phyloP scores from a whole-genome alignment of 192 early-diverging fungal species.

The Diversispora epigaea region DNA sequence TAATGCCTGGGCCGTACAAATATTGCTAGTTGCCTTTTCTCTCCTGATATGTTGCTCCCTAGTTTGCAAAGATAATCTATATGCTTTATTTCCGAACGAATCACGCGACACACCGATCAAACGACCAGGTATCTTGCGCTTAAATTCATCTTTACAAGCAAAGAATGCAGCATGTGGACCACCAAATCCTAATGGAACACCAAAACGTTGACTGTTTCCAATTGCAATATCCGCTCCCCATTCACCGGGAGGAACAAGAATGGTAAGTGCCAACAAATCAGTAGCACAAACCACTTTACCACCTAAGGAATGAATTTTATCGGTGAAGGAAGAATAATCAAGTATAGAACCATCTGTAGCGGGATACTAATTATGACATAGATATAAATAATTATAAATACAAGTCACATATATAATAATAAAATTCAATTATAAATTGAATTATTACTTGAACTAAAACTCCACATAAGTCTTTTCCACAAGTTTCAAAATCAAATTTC shows the following conservation, averaged over 20 bases:
- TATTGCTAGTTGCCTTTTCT: slow-evolving; percentile 98
- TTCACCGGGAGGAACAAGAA: slow-evolving; percentile 91
- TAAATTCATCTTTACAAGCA: slow-evolving; percentile 86
- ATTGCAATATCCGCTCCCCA: slow-evolving; percentile 98
- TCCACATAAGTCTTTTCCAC: slow-evolving; percentile 82
- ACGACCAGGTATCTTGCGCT: slow-evolving; percentile 95
- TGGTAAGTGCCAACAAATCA: slow-evolving; percentile 87
- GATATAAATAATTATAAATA: background rate
- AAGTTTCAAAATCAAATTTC: slow-evolving; percentile 70
- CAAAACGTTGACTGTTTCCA: slow-evolving; percentile 97
- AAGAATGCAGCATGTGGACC: slow-evolving; percentile 99
- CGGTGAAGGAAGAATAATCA: slow-evolving; percentile 79
- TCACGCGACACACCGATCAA: slow-evolving; percentile 97
- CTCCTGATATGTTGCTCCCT: slow-evolving; percentile 99
- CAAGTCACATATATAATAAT: slow-evolving; percentile 31
- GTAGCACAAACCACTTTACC: slow-evolving; percentile 91
- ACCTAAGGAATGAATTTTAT: slow-evolving; percentile 74
- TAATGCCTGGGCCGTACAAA: slow-evolving; percentile 98
- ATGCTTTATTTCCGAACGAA: slow-evolving; percentile 79
- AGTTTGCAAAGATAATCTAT: slow-evolving; percentile 94
- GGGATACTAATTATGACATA: slow-evolving; percentile 74
- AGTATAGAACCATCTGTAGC: slow-evolving; percentile 82
- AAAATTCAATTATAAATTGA: background rate
- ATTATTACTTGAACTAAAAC: slow-evolving; percentile 84
- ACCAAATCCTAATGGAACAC: slow-evolving; percentile 97